Evolutionary conservation across 371 early-diverging fungal genomes (phyloP).

Genomic region (Zychaea mexicana): DNA sequence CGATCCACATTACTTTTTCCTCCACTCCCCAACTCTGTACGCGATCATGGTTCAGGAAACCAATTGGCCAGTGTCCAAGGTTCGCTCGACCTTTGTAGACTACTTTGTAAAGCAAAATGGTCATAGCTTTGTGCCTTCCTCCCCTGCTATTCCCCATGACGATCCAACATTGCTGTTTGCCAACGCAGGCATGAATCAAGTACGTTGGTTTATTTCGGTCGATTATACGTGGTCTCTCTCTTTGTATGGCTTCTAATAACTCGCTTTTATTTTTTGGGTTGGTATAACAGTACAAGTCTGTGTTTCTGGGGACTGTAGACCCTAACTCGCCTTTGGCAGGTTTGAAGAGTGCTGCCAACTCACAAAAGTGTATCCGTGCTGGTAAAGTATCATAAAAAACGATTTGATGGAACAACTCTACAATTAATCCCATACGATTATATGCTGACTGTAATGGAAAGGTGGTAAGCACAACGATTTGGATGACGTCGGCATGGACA

Average conservation of each 20-base stretch:
- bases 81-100: conserved; percentile 91
- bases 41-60: conserved; percentile 9
- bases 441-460: conserved; percentile 21
- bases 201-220: conserved; percentile 25
- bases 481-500: conserved; percentile 99
- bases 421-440: neutral
- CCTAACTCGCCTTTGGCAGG: conserved; percentile 89
- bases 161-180: conserved; percentile 99
- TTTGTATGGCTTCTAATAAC: neutral
- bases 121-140: conserved; percentile 90
- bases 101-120: conserved; percentile 80
- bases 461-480: conserved; percentile 99
- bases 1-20: neutral
- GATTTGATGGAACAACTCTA: neutral
- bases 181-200: conserved; percentile 99
- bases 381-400: conserved; percentile 54
- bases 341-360: conserved; percentile 93
- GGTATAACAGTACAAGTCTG: conserved; percentile 88
- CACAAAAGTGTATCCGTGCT: conserved; percentile 99
- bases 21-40: neutral
- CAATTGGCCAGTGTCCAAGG: conserved; percentile 80
- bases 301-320: conserved; percentile 96
- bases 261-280: no score
- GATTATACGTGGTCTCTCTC: no score
- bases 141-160: conserved; percentile 95